These are phyloP conservation scores for Phytophthora quininea DNA, from an alignment of 352 stramenopile genomes.

Conservation along the genomic window DNA sequence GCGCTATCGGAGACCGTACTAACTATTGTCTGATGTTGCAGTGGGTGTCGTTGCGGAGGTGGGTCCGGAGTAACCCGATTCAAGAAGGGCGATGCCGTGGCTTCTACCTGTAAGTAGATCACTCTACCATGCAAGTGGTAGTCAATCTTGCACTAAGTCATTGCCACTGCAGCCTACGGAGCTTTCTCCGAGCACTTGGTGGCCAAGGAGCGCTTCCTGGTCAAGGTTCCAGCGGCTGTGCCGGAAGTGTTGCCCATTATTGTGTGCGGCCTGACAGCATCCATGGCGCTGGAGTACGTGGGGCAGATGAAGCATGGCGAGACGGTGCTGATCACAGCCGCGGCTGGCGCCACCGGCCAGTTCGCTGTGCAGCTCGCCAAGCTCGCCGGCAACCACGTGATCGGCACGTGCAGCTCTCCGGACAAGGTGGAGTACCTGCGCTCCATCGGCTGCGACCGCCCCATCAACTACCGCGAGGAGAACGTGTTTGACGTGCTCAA, in stretches of 20 bases:
- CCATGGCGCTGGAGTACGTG: conserved; percentile 56
- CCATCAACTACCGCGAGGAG: conserved; percentile 90
- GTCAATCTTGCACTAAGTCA: background rate
- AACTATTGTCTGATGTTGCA: conserved; percentile 11
- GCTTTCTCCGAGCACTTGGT: conserved; percentile 61
- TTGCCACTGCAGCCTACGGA: conserved; percentile 34
- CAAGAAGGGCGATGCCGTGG: conserved; percentile 55
- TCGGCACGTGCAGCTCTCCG: conserved; percentile 81
- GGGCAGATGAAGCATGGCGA: conserved; percentile 64
- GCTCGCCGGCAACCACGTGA: conserved; percentile 79
- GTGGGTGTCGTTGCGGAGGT: conserved; percentile 54
- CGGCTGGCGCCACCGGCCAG: conserved; percentile 80
- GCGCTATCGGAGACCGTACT: conserved; percentile 9
- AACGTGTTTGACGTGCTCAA: conserved; percentile 59
- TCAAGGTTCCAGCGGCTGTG: conserved; percentile 37
- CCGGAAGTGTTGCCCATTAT: conserved; percentile 48
- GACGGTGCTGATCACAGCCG: conserved; percentile 67
- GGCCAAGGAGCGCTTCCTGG: conserved; percentile 35
- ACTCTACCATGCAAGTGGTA: background rate
- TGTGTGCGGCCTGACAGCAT: conserved; percentile 52
- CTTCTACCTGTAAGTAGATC: conserved; percentile 39
- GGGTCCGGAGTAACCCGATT: conserved; percentile 49
- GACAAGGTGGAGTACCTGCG: conserved; percentile 87
- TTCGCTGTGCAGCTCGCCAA: conserved; percentile 88
- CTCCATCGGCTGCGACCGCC: conserved; percentile 66